Evolutionary conservation across 345 rosid genomes (phyloP), one percentile per base, ranked within the genome.

Genomic region (Raphanus sativus): DNA sequence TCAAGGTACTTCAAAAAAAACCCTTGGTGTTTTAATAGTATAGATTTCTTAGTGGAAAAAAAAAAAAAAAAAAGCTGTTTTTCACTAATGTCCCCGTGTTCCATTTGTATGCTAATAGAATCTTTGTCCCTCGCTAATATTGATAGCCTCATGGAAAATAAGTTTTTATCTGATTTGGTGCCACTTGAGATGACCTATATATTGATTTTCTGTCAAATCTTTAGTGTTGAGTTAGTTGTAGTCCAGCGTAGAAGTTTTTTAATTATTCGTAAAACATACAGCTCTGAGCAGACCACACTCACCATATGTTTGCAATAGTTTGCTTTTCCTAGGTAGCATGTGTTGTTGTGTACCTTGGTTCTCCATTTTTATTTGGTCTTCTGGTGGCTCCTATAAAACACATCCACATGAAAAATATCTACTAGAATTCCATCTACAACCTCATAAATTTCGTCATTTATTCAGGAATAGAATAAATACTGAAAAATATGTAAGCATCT

Each of bases 141-240:
- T 77, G 34, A 63, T 26, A 69, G 64, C 65, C 33, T 52, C 70
- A 69, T 48, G 17, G 55, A 52, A 28, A 24, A 76, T 10, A 61
- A 68, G 69, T 68, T 13, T 15, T 28, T 61, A 38, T 69, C 25
- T 25, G 32, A 67, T 76, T 62, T 16, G 63, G 65, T 50, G 69
- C 74, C 63, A 50, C 30, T 76, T 68, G 36, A 6, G 25, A 42
- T 75, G 30, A 68, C 17, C 8, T 48, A 48, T 42, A 33, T 32
- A 58, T 13, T n/a, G n/a, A n/a, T n/a, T n/a, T n/a, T 38, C 42
- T 65, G 34, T 40, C 48, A 30, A 40, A 40, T 15, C 25, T 75
- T 59, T 15, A n/a, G n/a, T n/a, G 52, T 45, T 32, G 59, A 4
- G 42, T 58, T 36, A 13, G 8, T 67, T 45, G 25, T 48, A 68